These are phyloP conservation scores for Podaxis sp. DNA, from an alignment of 768 basidiomycete species.

Conservation along the genomic window DNA sequence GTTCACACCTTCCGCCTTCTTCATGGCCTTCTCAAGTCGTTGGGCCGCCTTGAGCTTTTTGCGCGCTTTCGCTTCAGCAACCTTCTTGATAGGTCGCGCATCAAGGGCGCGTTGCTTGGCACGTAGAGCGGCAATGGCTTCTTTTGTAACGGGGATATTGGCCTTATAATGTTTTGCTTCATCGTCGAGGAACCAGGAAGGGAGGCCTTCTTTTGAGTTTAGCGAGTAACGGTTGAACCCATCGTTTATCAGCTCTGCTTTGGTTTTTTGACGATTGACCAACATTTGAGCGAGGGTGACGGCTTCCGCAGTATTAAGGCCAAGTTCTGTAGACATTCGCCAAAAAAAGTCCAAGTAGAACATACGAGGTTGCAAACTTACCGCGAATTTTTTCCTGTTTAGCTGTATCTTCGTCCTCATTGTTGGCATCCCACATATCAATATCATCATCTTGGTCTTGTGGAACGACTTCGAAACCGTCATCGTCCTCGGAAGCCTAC, in stretches of 20 bases:
- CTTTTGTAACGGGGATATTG: slow-evolving; percentile 96
- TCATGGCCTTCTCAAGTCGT: slow-evolving; percentile 87
- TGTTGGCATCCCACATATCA: slow-evolving; percentile 80
- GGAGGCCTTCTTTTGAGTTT: slow-evolving; percentile 88
- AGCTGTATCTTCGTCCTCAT: slow-evolving; percentile 70
- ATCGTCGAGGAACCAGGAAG: slow-evolving; percentile 97
- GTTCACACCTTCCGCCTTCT: slow-evolving; percentile 94
- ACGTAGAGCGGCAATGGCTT: slow-evolving; percentile 82
- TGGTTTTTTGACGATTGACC: slow-evolving; percentile 87
- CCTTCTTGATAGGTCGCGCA: slow-evolving; percentile 97
- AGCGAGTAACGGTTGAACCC: slow-evolving; percentile 95
- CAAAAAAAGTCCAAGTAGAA: not conserved
- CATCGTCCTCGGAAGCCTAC: slow-evolving; percentile 24
- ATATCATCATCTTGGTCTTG: slow-evolving; percentile 57
- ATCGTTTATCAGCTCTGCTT: slow-evolving; percentile 87
- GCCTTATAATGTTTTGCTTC: slow-evolving; percentile 91
- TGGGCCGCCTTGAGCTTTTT: slow-evolving; percentile 91
- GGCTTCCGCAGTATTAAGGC: slow-evolving; percentile 85
- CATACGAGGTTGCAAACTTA: slow-evolving; percentile 34
- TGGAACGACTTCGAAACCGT: slow-evolving; percentile 79
- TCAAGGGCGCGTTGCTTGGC: slow-evolving; percentile 93
- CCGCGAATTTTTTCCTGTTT: slow-evolving; percentile 68
- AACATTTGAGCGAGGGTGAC: slow-evolving; percentile 89
- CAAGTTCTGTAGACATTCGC: slow-evolving; percentile 37
- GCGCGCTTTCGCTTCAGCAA: slow-evolving; percentile 96